Evolutionary conservation across 108 stramenopile species (phyloP), one percentile per base, ranked within the genome.

Genomic region (Asterionellopsis glacialis): DNA sequence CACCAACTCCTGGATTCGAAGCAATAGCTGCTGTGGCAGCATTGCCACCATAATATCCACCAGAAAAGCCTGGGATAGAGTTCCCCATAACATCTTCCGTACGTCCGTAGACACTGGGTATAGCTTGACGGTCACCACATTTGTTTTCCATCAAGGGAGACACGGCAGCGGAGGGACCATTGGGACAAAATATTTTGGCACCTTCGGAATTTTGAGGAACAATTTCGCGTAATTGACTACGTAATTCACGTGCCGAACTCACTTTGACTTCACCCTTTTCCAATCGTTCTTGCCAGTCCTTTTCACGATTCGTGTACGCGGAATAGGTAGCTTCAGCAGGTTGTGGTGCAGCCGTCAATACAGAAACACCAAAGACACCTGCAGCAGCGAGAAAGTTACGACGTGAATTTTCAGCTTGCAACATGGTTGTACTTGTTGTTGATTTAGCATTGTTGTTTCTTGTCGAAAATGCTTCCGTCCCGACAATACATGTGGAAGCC

Each of bases 111-210:
- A 93, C 91, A 22, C 69, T 72, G 0, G 87, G 85, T 7, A 72
- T 54, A 21, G 91, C 88, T 64, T 64, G 50, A 21, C 80, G 68
- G 61, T 93, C 91, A 1, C 85, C 78, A 57, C 91, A 93, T 57
- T 87, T 89, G 55, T 93, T 93, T 59, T 93, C 91, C 91, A 93
- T 93, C 61, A 93, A 33, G 0, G 91, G 87, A 40, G 72, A 75
- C 14, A 93, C 91, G 28, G 77, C 75, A 1, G 87, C 73, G 14
- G 73, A 69, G 3, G 81, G 68, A 45, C 91, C 91, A 53, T 93
- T 93, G 28, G 91, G 91, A 73, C 91, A 93, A 68, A 93, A 93
- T 11, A 89, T 82, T 66, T 80, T 79, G 1, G 84, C 78, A 11
- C 75, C 63, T 33, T 83, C 82, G 41, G 41, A 62, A 55, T 93